A percentile compares a stretch with the other conserved stretches of the same genome.
Conservation (phyloP, 164 flowering plant genomes). For the Stephania yunnanensis region DNA sequence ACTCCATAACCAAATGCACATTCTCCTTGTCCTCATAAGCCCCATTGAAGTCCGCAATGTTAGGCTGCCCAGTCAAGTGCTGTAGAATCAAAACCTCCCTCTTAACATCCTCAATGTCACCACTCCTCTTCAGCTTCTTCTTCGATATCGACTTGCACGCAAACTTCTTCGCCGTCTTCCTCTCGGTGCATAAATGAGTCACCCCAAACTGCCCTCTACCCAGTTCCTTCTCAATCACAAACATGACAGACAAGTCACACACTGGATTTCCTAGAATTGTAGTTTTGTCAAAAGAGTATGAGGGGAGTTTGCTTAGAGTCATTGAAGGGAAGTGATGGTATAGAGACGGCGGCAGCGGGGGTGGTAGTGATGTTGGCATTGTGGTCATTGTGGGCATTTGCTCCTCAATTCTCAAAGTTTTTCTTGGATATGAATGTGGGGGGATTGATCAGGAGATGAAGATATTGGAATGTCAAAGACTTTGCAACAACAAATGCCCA, state of each 20-base stretch:
- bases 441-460: conserved; percentile 30
- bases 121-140: conserved; percentile 38
- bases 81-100: conserved; percentile 68
- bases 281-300: conserved; percentile 30
- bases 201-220: conserved; percentile 87
- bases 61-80: conserved; percentile 80
- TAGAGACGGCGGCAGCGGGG: conserved; percentile 1
- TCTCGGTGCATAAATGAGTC: conserved; percentile 66
- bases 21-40: conserved; percentile 64
- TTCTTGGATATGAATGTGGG: conserved; percentile 10
- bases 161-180: conserved; percentile 42
- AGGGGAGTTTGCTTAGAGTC: neutral
- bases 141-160: conserved; percentile 86
- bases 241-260: conserved; percentile 40
- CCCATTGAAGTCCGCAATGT: conserved; percentile 75
- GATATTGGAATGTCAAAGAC: conserved; percentile 52
- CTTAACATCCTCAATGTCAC: conserved; percentile 59
- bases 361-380: conserved; percentile 11
- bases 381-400: neutral
- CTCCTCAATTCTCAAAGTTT: conserved; percentile 10
- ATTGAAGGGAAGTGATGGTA: conserved; percentile 7
- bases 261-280: conserved; percentile 40
- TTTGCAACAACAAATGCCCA: conserved; percentile 47
- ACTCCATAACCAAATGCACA: conserved; percentile 81
- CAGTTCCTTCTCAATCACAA: conserved; percentile 51